phyloP scores from a whole-genome alignment of 768 basidiomycete genomes.

The Pisolithus marmoratus region DNA sequence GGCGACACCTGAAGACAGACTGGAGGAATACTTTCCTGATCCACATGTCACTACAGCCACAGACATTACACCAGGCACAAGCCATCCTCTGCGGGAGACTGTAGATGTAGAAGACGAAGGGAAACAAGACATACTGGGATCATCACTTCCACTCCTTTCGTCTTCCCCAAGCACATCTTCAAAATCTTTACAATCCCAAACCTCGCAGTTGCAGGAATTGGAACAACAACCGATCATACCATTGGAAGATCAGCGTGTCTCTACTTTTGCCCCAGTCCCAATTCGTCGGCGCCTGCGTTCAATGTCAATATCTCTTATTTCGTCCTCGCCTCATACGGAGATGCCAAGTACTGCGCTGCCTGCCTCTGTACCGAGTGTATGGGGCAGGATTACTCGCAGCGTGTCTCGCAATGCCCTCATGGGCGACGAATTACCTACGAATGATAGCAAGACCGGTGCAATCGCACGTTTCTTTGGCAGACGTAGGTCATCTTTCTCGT shows the following conservation, averaged over 20 bases:
- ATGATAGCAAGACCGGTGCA: conserved; percentile 7
- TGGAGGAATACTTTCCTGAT: conserved; percentile 2
- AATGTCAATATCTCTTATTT: not conserved
- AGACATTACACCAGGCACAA: not conserved
- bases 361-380: conserved; percentile 13
- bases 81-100: not conserved
- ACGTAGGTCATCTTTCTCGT: conserved; percentile 6
- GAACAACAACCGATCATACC: not conserved
- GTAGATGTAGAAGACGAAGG: not conserved
- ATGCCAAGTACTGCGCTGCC: conserved; percentile 3
- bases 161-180: conserved; percentile 1
- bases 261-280: conserved; percentile 4
- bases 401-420: conserved; percentile 10
- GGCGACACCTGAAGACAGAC: not conserved
- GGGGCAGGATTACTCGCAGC: conserved; percentile 17
- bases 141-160: not conserved
- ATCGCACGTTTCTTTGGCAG: conserved; percentile 19
- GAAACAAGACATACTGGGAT: not conserved
- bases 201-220: not conserved
- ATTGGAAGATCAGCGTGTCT: not conserved
- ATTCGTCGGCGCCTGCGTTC: conserved; percentile 3
- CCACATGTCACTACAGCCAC: not conserved
- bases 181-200: not conserved
- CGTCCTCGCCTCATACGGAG: not conserved
- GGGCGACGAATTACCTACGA: conserved; percentile 9